Evolutionary conservation across 1,284 basidiomycete genomes (phyloP).

Genomic region (Ganoderma multipileum): DNA sequence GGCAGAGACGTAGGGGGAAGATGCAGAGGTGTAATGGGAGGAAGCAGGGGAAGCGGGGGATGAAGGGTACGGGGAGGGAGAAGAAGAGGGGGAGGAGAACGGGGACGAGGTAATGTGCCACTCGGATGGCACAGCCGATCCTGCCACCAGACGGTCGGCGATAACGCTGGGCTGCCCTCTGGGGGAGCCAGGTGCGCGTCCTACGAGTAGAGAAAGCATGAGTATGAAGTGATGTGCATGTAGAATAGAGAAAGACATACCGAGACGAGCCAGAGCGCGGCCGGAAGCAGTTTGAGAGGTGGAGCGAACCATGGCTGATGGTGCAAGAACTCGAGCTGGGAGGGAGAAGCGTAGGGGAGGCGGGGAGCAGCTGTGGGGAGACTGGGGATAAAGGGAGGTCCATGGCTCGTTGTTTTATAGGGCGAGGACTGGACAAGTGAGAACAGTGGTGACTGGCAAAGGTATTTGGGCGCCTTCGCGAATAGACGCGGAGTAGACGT

Average conservation of each 20-base stretch:
- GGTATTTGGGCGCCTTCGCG: neutral
- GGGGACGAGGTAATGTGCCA: constrained; percentile 20
- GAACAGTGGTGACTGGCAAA: neutral
- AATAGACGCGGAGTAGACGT: neutral
- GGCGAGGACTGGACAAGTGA: neutral
- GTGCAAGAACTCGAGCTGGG: neutral
- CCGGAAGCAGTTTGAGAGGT: neutral
- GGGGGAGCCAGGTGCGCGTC: neutral
- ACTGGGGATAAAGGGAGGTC: neutral
- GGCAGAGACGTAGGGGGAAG: neutral
- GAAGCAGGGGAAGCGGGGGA: neutral
- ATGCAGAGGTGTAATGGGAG: neutral
- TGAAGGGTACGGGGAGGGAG: constrained; percentile 4
- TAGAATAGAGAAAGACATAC: neutral
- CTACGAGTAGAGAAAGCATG: neutral
- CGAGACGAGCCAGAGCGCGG: neutral
- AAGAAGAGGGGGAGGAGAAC: constrained; percentile 1
- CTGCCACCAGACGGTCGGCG: neutral
- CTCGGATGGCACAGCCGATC: constrained; percentile 10
- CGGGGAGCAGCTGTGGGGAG: neutral
- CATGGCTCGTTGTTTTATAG: constrained; percentile 9
- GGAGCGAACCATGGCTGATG: constrained; percentile 1
- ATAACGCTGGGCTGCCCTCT: neutral
- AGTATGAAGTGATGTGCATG: neutral
- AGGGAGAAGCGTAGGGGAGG: neutral